Percentiles rank a stretch among this genome's conserved stretches.
These are phyloP conservation scores for Hamiltosporidium tvaerminnensis DNA, from an alignment of 371 early-diverging fungal species.

Conservation along the genomic window DNA sequence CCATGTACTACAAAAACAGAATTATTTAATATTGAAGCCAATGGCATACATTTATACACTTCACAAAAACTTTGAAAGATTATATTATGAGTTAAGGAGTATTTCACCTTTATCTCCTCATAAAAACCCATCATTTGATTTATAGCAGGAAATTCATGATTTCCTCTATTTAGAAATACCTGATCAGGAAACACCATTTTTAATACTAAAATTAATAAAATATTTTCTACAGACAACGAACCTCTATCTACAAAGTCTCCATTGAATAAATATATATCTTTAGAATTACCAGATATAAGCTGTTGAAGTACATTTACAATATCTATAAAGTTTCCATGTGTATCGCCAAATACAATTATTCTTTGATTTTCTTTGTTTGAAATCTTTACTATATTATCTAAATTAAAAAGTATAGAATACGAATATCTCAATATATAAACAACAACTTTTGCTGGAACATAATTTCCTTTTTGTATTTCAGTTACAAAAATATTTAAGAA, in stretches of 20 bases:
- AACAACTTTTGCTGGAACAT: too few relatives aligned
- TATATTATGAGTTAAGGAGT: constrained; percentile 55
- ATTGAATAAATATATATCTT: constrained; percentile 72
- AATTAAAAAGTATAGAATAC: neutral
- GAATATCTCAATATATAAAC: neutral
- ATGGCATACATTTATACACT: constrained; percentile 74
- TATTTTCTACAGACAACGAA: constrained; percentile 76
- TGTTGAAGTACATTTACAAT: constrained; percentile 56
- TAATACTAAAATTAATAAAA: constrained; percentile 63
- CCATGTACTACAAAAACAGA: constrained; percentile 90
- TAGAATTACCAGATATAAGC: constrained; percentile 63
- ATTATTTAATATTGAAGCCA: constrained; percentile 70
- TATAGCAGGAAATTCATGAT: constrained; percentile 91
- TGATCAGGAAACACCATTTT: constrained; percentile 64
- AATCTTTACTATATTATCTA: neutral
- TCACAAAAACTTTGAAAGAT: constrained; percentile 77
- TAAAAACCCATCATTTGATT: constrained; percentile 91
- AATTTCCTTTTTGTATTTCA: too few relatives aligned
- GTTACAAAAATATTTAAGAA: too few relatives aligned
- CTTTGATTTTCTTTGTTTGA: constrained; percentile 58
- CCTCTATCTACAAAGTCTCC: constrained; percentile 95
- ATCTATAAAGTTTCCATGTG: constrained; percentile 95
- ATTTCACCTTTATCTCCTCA: constrained; percentile 84
- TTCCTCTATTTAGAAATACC: constrained; percentile 72
- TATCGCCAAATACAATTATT: constrained; percentile 86